A percentile compares a stretch with the other conserved stretches of the same genome.
These are phyloP conservation scores for Phlegmacium glaucopus DNA, from an alignment of 768 basidiomycete species.

Conservation along the genomic window DNA sequence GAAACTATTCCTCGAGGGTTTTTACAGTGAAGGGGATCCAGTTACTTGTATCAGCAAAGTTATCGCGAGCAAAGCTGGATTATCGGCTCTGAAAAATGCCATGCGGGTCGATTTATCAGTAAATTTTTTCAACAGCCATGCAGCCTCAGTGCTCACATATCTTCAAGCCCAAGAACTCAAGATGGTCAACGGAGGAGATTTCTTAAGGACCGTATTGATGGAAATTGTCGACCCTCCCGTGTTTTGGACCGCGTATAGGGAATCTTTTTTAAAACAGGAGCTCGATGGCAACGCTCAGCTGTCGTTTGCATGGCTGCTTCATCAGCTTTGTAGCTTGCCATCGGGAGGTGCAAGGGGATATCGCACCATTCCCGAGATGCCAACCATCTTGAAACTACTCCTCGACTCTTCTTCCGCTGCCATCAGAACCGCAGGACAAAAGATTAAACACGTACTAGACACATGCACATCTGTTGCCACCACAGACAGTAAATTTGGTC, in stretches of 20 bases:
- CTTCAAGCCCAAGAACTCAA: slow-evolving; percentile 34
- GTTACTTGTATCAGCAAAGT: slow-evolving; percentile 35
- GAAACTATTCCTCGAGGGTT: slow-evolving; percentile 42
- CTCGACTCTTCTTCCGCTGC: slow-evolving; percentile 18
- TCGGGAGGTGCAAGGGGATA: slow-evolving; percentile 27
- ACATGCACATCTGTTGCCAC: slow-evolving; percentile 16
- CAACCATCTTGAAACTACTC: slow-evolving; percentile 17
- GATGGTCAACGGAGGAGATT: slow-evolving; percentile 38
- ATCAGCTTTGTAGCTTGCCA: slow-evolving; percentile 42
- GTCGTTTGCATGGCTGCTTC: slow-evolving; percentile 47
- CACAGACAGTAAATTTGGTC: slow-evolving; percentile 7
- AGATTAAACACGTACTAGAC: slow-evolving; percentile 33
- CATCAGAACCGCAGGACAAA: slow-evolving; percentile 27
- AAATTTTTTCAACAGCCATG: slow-evolving; percentile 41
- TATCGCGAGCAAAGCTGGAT: slow-evolving; percentile 31
- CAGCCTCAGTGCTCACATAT: slow-evolving; percentile 32
- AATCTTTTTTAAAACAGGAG: slow-evolving; percentile 30
- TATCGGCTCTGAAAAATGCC: slow-evolving; percentile 34
- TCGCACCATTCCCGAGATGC: slow-evolving; percentile 28
- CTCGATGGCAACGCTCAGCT: slow-evolving; percentile 32
- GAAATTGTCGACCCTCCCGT: slow-evolving; percentile 46
- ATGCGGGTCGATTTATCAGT: slow-evolving; percentile 36
- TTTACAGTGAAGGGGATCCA: slow-evolving; percentile 38
- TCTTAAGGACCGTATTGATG: slow-evolving; percentile 35
- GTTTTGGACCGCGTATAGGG: slow-evolving; percentile 41